Conservation (phyloP, 225 moss, liverwort and hornwort genomes). For the Sphagnum tenellum region DNA sequence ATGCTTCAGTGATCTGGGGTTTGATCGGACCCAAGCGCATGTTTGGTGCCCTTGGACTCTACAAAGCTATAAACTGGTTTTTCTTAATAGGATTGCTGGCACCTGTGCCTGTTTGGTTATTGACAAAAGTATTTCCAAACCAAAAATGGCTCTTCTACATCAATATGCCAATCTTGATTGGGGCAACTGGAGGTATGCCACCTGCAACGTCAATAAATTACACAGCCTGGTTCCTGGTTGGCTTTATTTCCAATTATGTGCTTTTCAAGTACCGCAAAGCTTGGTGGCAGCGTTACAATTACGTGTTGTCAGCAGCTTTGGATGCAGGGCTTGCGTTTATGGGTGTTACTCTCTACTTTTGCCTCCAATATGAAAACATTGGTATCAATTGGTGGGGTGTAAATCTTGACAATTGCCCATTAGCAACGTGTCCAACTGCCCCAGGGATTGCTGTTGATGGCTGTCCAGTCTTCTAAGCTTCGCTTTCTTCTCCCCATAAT, state of each 20-base stretch:
- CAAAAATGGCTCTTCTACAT: slow-evolving; percentile 21
- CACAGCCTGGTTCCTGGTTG: slow-evolving; percentile 29
- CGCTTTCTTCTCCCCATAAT: too few relatives aligned
- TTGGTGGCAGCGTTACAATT: slow-evolving; percentile 42
- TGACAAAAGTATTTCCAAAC: slow-evolving; percentile 17
- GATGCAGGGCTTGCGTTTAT: slow-evolving; percentile 42
- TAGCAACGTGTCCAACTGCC: slow-evolving; percentile 30
- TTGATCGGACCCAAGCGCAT: slow-evolving; percentile 32
- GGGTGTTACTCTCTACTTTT: slow-evolving; percentile 39
- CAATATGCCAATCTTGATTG: slow-evolving; percentile 41
- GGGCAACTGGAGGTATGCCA: slow-evolving; percentile 29
- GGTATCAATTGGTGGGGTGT: slow-evolving; percentile 29
- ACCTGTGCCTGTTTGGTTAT: slow-evolving; percentile 26
- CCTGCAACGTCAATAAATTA: slow-evolving; percentile 34
- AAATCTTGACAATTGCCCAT: slow-evolving; percentile 28
- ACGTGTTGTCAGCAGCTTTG: slow-evolving; percentile 26
- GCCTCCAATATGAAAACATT: slow-evolving; percentile 13
- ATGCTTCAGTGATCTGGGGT: slow-evolving; percentile 46
- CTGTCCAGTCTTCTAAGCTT: slow-evolving; percentile 1
- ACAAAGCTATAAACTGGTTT: slow-evolving; percentile 31
- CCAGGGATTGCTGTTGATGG: slow-evolving; percentile 10
- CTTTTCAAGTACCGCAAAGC: slow-evolving; percentile 19
- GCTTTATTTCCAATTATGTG: slow-evolving; percentile 23
- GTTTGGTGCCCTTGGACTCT: slow-evolving; percentile 24
- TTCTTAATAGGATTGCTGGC: slow-evolving; percentile 29